Evolutionary conservation across 768 basidiomycete genomes (phyloP).

Genomic region (Tephrocybe sp.): DNA sequence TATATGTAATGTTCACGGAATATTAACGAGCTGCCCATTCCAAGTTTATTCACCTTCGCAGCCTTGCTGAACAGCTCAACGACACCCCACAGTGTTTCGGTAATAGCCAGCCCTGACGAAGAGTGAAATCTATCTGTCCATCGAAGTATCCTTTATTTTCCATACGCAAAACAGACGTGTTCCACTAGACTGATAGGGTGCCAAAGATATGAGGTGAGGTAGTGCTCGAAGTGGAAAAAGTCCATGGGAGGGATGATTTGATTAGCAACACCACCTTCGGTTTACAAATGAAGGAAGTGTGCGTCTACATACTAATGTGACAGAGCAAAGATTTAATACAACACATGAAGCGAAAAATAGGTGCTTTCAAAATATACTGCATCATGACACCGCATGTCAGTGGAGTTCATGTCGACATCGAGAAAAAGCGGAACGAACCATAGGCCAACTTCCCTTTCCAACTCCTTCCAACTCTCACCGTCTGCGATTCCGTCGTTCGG

Average conservation of each 20-base stretch:
- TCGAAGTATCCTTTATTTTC: not conserved
- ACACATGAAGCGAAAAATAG: conserved; percentile 10
- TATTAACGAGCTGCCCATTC: not conserved
- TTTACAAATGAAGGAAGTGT: conserved; percentile 6
- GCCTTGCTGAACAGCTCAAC: conserved; percentile 3
- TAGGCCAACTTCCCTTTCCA: conserved; percentile 10
- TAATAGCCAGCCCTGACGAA: not conserved
- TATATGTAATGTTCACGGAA: not conserved
- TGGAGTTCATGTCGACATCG: conserved; percentile 1
- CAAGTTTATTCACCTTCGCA: conserved; percentile 14
- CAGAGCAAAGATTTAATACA: conserved; percentile 16
- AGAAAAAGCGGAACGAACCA: conserved; percentile 21
- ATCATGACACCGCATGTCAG: conserved; percentile 8
- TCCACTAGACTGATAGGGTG: conserved; percentile 13
- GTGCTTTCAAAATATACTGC: conserved; percentile 13
- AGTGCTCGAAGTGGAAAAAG: not conserved
- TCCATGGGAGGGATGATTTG: conserved; percentile 8
- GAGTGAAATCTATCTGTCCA: not conserved
- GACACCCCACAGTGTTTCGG: not conserved
- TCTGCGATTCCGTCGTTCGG: conserved; percentile 58
- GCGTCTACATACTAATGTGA: conserved; percentile 13
- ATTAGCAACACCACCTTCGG: conserved; percentile 9
- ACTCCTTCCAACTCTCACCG: conserved; percentile 26
- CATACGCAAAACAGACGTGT: conserved; percentile 4
- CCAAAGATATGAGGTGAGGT: not conserved